A percentile compares a stretch with the other conserved stretches of the same genome.
Conservation (phyloP, 805 yeast genomes). For the Yarrowia sp. region DNA sequence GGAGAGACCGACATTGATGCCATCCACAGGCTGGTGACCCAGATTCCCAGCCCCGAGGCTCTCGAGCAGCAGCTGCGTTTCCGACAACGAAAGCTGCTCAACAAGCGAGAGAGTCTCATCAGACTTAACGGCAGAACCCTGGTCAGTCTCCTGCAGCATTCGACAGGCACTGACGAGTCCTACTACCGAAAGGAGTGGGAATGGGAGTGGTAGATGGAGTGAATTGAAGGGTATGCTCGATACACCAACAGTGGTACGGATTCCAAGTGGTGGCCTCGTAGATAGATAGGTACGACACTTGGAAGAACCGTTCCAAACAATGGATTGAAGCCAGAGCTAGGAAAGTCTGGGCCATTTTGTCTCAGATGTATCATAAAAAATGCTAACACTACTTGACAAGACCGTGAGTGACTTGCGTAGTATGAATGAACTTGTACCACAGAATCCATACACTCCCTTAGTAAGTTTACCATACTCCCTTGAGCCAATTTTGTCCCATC, state of each 20-base stretch:
- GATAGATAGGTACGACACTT: too few relatives aligned
- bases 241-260: too few relatives aligned
- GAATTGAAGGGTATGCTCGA: too few relatives aligned
- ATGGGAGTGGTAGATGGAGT: not conserved
- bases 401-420: too few relatives aligned
- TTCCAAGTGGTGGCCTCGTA: too few relatives aligned
- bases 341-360: not conserved
- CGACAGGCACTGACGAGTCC: not conserved
- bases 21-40: not conserved
- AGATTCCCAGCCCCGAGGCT: not conserved
- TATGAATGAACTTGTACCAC: too few relatives aligned
- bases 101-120: constrained; percentile 5
- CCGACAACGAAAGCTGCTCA: constrained; percentile 3
- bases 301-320: too few relatives aligned
- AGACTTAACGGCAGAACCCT: not conserved
- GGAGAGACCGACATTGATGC: constrained; percentile 20
- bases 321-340: not conserved
- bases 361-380: not conserved
- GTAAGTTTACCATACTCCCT: too few relatives aligned
- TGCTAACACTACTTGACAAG: not conserved
- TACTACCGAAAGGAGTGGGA: not conserved
- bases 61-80: constrained; percentile 9
- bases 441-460: too few relatives aligned
- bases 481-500: too few relatives aligned
- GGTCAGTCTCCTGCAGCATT: not conserved